Percentiles rank a stretch among this genome's conserved stretches.
phyloP scores from a whole-genome alignment of 2,329 filamentous ascomycete genomes.

The Corynespora cassiicola region DNA sequence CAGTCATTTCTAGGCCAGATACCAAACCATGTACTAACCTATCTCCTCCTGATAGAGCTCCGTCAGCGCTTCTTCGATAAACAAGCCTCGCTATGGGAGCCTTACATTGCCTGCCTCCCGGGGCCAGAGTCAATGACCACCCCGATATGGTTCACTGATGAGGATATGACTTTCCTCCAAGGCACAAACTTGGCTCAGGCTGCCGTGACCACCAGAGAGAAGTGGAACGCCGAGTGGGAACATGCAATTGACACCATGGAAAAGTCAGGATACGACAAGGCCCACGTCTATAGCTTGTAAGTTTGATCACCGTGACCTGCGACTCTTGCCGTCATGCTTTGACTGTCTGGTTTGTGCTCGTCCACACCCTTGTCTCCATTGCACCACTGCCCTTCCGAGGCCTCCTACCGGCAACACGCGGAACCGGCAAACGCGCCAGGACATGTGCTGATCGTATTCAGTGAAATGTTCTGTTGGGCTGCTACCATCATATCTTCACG shows the following conservation, averaged over 20 bases:
- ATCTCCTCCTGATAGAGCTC: slow-evolving; percentile 45
- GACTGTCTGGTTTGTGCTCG: too few relatives aligned
- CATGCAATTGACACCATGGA: slow-evolving; percentile 24
- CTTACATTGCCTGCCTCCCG: slow-evolving; percentile 46
- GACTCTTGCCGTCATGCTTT: too few relatives aligned
- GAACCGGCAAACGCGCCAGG: too few relatives aligned
- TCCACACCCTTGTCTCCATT: too few relatives aligned
- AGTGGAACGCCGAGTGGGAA: slow-evolving; percentile 31
- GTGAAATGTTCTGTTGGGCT: slow-evolving; percentile 58
- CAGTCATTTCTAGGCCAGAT: slow-evolving; percentile 30
- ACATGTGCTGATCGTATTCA: slow-evolving; percentile 38
- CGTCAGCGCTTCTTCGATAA: slow-evolving; percentile 27
- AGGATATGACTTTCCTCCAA: slow-evolving; percentile 40
- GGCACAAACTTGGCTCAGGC: slow-evolving; percentile 43
- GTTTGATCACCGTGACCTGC: neutral
- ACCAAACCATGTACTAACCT: slow-evolving; percentile 40
- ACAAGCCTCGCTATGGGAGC: slow-evolving; percentile 39
- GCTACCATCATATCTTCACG: slow-evolving; percentile 59
- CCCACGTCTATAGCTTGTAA: too few relatives aligned
- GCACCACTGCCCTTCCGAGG: neutral
- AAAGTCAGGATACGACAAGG: too few relatives aligned
- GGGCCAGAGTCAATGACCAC: slow-evolving; percentile 39
- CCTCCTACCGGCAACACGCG: too few relatives aligned
- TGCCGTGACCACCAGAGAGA: slow-evolving; percentile 23
- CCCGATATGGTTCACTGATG: slow-evolving; percentile 44